A percentile compares a stretch with the other conserved stretches of the same genome.
Conservation (phyloP, 352 stramenopile species). For the Globisporangium alternatum region DNA sequence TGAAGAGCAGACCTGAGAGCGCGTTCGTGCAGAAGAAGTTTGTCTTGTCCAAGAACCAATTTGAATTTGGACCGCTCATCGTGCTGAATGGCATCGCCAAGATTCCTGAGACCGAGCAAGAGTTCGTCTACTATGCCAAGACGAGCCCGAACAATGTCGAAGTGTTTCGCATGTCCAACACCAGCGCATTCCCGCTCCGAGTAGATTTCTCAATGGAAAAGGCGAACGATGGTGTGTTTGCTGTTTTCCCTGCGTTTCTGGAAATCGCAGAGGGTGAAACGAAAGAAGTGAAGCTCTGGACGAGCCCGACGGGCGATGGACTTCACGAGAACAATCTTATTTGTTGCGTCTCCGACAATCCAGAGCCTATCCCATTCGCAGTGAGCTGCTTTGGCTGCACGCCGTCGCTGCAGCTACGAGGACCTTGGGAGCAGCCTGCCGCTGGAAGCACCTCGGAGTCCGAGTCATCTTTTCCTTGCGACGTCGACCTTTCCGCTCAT, state of each 20-base stretch:
- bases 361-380: conserved; percentile 81
- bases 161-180: conserved; percentile 91
- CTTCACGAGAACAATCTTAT: conserved; percentile 79
- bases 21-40: conserved; percentile 90
- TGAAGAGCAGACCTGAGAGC: conserved; percentile 76
- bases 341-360: conserved; percentile 91
- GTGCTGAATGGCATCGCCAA: conserved; percentile 22
- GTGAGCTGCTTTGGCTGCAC: conserved; percentile 87
- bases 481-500: conserved; percentile 1
- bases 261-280: conserved; percentile 89
- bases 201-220: conserved; percentile 57
- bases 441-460: conserved; percentile 48
- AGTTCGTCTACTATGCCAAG: conserved; percentile 50
- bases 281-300: conserved; percentile 89
- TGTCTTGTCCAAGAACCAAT: conserved; percentile 83
- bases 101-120: conserved; percentile 35
- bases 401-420: conserved; percentile 70
- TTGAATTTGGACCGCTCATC: conserved; percentile 94
- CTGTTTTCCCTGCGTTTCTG: conserved; percentile 63
- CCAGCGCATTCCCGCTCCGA: conserved; percentile 67
- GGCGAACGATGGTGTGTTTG: conserved; percentile 45
- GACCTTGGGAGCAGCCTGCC: conserved; percentile 81
- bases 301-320: conserved; percentile 66
- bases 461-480: conserved; percentile 13
- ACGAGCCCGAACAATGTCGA: conserved; percentile 79